Base-by-base conservation (phyloP, 2,329 filamentous ascomycete genomes). In the Hirsutella minnesotensis region DNA sequence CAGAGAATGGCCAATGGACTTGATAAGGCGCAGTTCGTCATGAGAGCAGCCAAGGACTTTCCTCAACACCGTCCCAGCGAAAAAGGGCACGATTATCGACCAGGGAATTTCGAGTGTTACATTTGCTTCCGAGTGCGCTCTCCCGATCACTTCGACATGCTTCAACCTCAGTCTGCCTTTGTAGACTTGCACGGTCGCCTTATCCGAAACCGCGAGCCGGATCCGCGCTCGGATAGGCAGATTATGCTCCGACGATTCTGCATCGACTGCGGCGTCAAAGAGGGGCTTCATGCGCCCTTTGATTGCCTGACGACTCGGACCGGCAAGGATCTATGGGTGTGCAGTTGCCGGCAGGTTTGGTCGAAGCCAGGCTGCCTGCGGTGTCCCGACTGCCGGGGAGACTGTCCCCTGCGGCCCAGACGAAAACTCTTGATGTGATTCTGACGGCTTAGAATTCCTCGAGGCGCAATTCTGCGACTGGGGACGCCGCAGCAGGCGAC, bases 91-190 rank as follows among this genome's bases (percentile, higher is more conserved):
- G 56, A 61, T 38, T 60, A 63, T 45, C 55, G 58, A 40, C 63
- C 63, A 1, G 63, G 64, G 15, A 67, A 67, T 48, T 61, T 63
- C 37, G 64, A 65, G 45, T 67, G 63, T 48, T 66, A 66, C 48
- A 53, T 64, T 21, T 67, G 64, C 53, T 66, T 61, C 46, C 58
- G 61, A 2, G 62, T 67, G n/a, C 57, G 63, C 37, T 53, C 53
- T 3, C 62, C 63, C 5, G 58, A 61, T 34, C 55, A 60, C 44
- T 66, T 67, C 47, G 62, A 67, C 45, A 53, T 56, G 44, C 51
- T 60, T 15, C 63, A 65, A 44, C 53, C 56, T 3, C 53, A 56
- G 33, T 53, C 52, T 13, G 56, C 58, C 16, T 59, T 56, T 44
- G 46, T 65, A 35, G 61, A 66, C 47, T 41, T 44, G 24, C 47